phyloP scores from a whole-genome alignment of 2,329 filamentous ascomycete genomes.

The Exophiala sp. region DNA sequence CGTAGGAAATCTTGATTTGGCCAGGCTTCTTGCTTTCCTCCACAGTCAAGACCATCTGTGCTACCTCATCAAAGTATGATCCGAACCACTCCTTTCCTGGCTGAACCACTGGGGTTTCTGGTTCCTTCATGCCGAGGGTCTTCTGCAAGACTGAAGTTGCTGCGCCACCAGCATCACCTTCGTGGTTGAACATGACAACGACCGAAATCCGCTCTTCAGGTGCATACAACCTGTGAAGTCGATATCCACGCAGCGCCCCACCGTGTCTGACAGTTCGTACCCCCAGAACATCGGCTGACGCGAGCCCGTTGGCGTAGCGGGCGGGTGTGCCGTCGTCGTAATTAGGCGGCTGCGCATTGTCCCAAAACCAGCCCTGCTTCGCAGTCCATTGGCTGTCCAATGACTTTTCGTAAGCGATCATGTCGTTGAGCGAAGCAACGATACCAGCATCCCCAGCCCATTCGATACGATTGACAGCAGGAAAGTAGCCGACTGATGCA shows the following conservation, averaged over 20 bases:
- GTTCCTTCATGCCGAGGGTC: conserved; percentile 29
- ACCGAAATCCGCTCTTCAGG: conserved; percentile 37
- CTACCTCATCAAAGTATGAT: conserved; percentile 35
- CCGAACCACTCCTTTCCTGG: conserved; percentile 34
- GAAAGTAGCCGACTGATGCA: conserved; percentile 36
- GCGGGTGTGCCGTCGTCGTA: conserved; percentile 38
- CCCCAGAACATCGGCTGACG: conserved; percentile 28
- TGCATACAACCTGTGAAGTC: conserved; percentile 36
- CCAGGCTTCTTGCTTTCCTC: conserved; percentile 27
- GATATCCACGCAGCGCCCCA: conserved; percentile 43
- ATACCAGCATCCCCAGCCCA: conserved; percentile 48
- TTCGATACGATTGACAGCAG: conserved; percentile 42
- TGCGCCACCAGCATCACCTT: conserved; percentile 31
- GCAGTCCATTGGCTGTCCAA: conserved; percentile 35
- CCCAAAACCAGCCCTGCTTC: conserved; percentile 35
- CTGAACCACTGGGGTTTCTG: conserved; percentile 4
- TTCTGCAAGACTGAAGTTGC: conserved; percentile 34
- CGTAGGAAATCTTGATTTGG: neutral
- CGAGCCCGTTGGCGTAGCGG: conserved; percentile 39
- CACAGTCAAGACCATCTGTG: neutral
- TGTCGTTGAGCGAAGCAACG: conserved; percentile 44
- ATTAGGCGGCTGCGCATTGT: conserved; percentile 29
- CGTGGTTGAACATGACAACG: conserved; percentile 42
- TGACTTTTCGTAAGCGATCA: conserved; percentile 46
- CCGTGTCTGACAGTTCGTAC: conserved; percentile 37